These are phyloP conservation scores for Aspergillus sp. DNA, from an alignment of 2,329 filamentous ascomycete genomes.

Conservation along the genomic window DNA sequence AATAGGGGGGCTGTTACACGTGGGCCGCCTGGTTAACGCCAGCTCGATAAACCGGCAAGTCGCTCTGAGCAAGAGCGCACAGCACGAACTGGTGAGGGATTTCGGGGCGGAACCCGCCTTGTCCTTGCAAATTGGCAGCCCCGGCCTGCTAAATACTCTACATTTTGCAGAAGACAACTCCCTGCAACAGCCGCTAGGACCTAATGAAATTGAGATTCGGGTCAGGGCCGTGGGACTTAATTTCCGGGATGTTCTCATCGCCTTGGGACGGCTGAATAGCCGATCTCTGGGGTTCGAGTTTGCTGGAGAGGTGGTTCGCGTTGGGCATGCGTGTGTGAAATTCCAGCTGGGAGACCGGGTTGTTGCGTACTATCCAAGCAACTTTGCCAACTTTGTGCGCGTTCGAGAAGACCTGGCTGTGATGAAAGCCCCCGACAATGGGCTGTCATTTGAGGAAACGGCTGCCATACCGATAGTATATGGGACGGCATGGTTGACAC, in stretches of 20 bases:
- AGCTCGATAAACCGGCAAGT: not conserved
- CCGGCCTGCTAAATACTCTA: not conserved
- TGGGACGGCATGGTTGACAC: not conserved
- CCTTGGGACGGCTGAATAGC: slow-evolving; percentile 3
- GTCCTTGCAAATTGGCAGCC: not conserved
- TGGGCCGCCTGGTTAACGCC: not conserved
- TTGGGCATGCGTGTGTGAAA: not conserved
- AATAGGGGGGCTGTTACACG: not conserved
- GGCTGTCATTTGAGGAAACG: not conserved
- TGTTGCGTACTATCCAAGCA: not conserved
- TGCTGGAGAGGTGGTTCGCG: not conserved
- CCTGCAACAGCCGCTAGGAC: not conserved
- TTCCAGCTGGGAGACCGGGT: slow-evolving; percentile 2
- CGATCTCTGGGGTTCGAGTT: slow-evolving; percentile 3
- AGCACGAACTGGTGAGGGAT: not conserved
- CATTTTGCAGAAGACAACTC: not conserved
- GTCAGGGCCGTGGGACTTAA: slow-evolving; percentile 3
- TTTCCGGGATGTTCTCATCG: slow-evolving; percentile 9
- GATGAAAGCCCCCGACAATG: not conserved
- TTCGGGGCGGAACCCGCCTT: not conserved
- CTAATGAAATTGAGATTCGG: slow-evolving; percentile 1
- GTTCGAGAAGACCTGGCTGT: not conserved
- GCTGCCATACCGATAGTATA: not conserved
- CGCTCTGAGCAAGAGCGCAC: not conserved
- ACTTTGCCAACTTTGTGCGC: slow-evolving; percentile 1